phyloP scores from a whole-genome alignment of 2,329 filamentous ascomycete species.

The Fusarium foetens region DNA sequence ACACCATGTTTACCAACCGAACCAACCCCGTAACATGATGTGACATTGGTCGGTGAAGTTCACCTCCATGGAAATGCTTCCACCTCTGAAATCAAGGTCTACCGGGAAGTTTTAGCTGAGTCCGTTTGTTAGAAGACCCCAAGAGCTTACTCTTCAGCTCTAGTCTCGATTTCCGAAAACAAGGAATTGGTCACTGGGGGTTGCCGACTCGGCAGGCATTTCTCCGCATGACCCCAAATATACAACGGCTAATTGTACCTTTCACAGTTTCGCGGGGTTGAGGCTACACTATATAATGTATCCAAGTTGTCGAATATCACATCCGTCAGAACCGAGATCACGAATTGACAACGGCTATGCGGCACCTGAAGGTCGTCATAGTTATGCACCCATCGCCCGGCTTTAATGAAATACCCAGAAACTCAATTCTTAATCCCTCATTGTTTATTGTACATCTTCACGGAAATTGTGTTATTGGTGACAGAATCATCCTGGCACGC shows the following conservation, averaged over 20 bases:
- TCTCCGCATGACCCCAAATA: background rate
- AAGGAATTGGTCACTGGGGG: background rate
- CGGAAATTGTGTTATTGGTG: background rate
- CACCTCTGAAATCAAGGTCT: background rate
- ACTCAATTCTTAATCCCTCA: conserved; percentile 9
- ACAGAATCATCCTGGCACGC: background rate
- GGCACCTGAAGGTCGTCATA: conserved; percentile 7
- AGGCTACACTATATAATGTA: conserved; percentile 3
- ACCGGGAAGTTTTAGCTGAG: background rate
- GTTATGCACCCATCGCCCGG: background rate
- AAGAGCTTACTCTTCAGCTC: background rate
- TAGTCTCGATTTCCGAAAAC: background rate
- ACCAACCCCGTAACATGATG: background rate
- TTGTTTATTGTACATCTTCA: background rate
- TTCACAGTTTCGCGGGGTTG: background rate
- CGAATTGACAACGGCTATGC: background rate
- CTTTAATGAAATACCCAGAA: background rate
- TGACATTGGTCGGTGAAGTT: background rate
- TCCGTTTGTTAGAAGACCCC: background rate
- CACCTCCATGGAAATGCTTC: background rate
- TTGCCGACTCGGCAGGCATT: background rate
- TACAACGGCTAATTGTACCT: background rate
- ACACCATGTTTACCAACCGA: background rate
- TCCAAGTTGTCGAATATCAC: background rate
- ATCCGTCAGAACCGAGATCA: conserved; percentile 24